These are phyloP conservation scores for Trichoderma orchidacearum DNA, from an alignment of 495 filamentous ascomycete species.

Conservation along the genomic window DNA sequence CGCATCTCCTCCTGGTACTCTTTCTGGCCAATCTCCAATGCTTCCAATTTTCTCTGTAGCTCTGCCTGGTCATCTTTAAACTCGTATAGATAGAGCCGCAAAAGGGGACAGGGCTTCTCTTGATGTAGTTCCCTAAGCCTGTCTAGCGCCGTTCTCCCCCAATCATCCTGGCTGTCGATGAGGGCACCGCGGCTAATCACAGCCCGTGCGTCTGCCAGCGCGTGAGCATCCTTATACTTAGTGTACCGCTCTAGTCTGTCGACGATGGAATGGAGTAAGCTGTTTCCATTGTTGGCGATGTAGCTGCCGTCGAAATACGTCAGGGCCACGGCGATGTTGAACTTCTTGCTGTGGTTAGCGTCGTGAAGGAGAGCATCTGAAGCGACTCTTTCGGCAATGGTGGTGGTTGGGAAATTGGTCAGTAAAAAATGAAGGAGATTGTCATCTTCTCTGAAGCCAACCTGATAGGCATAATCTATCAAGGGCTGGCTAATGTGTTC, in stretches of 20 bases:
- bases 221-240: background rate
- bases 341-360: background rate
- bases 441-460: background rate
- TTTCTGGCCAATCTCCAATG: background rate
- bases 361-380: background rate
- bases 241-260: background rate
- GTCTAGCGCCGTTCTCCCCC: background rate
- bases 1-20: background rate
- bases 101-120: background rate
- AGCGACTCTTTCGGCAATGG: background rate
- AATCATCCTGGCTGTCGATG: background rate
- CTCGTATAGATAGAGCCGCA: background rate
- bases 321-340: background rate
- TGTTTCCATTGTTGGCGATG: background rate
- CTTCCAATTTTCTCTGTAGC: background rate
- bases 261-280: background rate
- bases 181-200: background rate
- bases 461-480: background rate
- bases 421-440: background rate
- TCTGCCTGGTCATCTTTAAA: background rate
- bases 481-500: background rate
- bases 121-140: background rate
- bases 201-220: background rate
- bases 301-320: background rate
- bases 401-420: background rate